Percentiles rank a stretch among this genome's conserved stretches.
Evolutionary conservation across 2,329 filamentous ascomycete species (phyloP).

Genomic region (Sporothrix globosa): DNA sequence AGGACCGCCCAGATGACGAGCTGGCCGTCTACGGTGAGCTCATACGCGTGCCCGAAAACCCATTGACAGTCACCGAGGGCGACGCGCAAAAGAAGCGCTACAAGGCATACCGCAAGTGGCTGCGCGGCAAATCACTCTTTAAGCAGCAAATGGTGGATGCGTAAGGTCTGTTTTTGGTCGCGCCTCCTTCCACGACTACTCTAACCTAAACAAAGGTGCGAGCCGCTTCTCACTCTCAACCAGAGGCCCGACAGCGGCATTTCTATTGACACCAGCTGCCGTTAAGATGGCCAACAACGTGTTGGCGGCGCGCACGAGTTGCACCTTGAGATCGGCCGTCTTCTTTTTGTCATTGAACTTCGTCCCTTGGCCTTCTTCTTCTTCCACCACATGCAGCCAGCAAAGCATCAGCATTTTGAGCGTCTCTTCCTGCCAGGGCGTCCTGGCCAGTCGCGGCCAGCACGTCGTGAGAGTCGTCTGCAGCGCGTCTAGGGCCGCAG

Average conservation of each 20-base stretch:
- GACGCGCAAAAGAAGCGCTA: conserved; percentile 92
- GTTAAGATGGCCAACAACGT: conserved; percentile 45
- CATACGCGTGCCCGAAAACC: conserved; percentile 75
- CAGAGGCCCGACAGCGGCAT: conserved; percentile 42
- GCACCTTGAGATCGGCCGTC: conserved; percentile 41
- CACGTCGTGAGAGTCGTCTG: conserved; percentile 62
- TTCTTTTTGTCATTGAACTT: conserved; percentile 35
- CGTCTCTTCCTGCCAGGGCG: conserved; percentile 64
- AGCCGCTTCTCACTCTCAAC: conserved; percentile 46
- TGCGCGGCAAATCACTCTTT: conserved; percentile 91
- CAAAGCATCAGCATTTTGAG: conserved; percentile 64
- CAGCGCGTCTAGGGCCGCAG: conserved; percentile 57
- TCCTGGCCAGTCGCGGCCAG: conserved; percentile 66
- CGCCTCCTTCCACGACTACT: not conserved
- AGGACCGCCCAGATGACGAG: conserved; percentile 58
- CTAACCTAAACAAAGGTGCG: conserved; percentile 41
- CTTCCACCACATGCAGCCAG: conserved; percentile 61
- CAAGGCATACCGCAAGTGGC: conserved; percentile 94
- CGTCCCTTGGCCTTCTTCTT: conserved; percentile 35
- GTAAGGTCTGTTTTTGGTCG: conserved; percentile 38
- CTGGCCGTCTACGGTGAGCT: conserved; percentile 75
- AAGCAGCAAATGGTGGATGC: conserved; percentile 73
- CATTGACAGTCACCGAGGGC: conserved; percentile 83
- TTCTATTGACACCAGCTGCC: conserved; percentile 39
- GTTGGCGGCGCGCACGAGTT: conserved; percentile 44